phyloP scores from a whole-genome alignment of 2,329 filamentous ascomycete genomes.

The Fusarium sublunatum region DNA sequence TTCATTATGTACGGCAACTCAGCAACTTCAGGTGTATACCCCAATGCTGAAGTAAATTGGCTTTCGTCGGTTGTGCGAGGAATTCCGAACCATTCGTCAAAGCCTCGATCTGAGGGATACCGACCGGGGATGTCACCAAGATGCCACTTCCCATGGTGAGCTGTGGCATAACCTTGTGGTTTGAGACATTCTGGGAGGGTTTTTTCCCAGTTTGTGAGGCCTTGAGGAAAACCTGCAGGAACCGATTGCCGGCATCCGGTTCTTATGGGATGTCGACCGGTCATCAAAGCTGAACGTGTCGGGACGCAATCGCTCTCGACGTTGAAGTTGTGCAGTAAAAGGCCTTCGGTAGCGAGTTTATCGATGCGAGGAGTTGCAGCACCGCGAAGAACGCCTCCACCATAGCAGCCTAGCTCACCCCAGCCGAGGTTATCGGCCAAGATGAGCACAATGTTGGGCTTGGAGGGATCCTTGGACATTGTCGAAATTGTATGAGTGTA shows the following conservation, averaged over 20 bases:
- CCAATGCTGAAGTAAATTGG: conserved; percentile 50
- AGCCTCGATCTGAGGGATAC: conserved; percentile 51
- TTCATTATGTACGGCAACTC: conserved; percentile 52
- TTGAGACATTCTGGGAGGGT: conserved; percentile 49
- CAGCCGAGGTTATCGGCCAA: conserved; percentile 54
- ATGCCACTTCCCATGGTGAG: conserved; percentile 53
- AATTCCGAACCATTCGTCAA: conserved; percentile 54
- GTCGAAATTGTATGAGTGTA: background rate
- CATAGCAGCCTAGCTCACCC: conserved; percentile 52
- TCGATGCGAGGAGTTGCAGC: conserved; percentile 51
- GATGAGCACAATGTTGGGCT: conserved; percentile 50
- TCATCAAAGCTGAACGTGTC: conserved; percentile 52
- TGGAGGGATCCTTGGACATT: conserved; percentile 31
- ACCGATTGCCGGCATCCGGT: conserved; percentile 51
- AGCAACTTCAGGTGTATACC: conserved; percentile 49
- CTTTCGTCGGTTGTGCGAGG: conserved; percentile 52
- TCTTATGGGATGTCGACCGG: conserved; percentile 51
- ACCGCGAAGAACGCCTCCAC: conserved; percentile 49
- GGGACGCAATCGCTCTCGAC: conserved; percentile 53
- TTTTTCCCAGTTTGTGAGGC: conserved; percentile 49
- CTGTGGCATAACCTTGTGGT: conserved; percentile 43
- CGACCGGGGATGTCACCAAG: conserved; percentile 50
- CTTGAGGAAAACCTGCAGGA: conserved; percentile 50
- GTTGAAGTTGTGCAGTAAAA: conserved; percentile 53
- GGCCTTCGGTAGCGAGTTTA: conserved; percentile 48